A percentile compares a stretch with the other conserved stretches of the same genome.
These are phyloP conservation scores for Geosmithia flava DNA, from an alignment of 2,329 filamentous ascomycete genomes.

Conservation along the genomic window DNA sequence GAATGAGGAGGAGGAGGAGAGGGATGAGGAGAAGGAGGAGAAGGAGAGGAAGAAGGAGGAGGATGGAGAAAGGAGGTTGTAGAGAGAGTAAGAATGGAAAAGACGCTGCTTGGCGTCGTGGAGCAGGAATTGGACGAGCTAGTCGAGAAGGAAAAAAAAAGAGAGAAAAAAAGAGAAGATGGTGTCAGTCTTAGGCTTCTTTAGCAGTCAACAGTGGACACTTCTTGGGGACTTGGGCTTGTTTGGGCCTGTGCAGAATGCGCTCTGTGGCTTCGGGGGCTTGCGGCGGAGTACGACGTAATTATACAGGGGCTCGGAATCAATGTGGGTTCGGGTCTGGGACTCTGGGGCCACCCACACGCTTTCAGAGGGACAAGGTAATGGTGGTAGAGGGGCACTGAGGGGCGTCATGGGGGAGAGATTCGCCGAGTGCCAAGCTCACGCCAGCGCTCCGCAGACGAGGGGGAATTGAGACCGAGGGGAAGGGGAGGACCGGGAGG, in stretches of 20 bases:
- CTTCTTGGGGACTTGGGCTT: not conserved
- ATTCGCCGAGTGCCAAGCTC: conserved; percentile 4
- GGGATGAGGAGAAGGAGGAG: conserved; percentile 11
- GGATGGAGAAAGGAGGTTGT: not conserved
- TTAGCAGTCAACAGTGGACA: too few relatives aligned
- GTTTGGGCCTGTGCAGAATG: not conserved
- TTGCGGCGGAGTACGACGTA: not conserved
- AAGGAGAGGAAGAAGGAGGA: conserved; percentile 4
- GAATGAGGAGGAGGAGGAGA: conserved; percentile 35
- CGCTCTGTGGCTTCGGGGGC: not conserved
- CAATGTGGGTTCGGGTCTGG: not conserved
- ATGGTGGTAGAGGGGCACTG: not conserved
- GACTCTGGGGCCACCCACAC: not conserved
- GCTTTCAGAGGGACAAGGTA: not conserved
- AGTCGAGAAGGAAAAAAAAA: not conserved
- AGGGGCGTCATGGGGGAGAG: not conserved
- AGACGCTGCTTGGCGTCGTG: conserved; percentile 32
- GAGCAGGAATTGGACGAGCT: conserved; percentile 41
- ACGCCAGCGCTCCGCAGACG: not conserved
- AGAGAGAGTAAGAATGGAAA: conserved; percentile 6
- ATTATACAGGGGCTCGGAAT: not conserved
- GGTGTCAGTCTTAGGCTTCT: too few relatives aligned
- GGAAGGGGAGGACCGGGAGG: too few relatives aligned
- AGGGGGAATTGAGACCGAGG: not conserved
- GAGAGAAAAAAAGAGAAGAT: not conserved